Percentiles rank a stretch among this genome's conserved stretches.
Evolutionary conservation across 768 basidiomycete genomes (phyloP).

Genomic region (Agaricus sinodeliciosus): DNA sequence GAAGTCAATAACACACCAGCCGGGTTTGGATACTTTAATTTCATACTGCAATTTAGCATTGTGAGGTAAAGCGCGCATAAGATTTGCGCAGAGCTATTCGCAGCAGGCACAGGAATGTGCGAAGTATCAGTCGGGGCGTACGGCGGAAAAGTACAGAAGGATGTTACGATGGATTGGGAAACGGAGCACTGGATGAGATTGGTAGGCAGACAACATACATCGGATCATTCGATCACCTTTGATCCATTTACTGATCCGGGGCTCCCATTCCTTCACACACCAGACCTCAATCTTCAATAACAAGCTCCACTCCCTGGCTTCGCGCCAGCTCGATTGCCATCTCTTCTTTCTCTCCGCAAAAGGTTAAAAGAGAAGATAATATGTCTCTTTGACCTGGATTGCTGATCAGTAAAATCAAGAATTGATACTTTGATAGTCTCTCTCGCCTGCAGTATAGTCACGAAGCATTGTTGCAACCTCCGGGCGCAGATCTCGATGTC

Average conservation of each 20-base stretch:
- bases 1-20: neutral
- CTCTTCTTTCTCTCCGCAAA: slow-evolving; percentile 39
- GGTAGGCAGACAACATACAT: neutral
- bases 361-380: slow-evolving; percentile 44
- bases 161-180: slow-evolving; percentile 8
- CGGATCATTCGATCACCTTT: neutral
- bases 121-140: neutral
- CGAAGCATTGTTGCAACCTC: slow-evolving; percentile 61
- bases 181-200: slow-evolving; percentile 5
- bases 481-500: slow-evolving; percentile 30
- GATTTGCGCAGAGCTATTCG: neutral
- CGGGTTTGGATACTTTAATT: neutral
- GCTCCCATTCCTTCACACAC: too few relatives aligned
- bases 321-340: slow-evolving; percentile 42
- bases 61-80: slow-evolving; percentile 4
- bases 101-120: neutral
- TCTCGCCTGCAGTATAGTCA: slow-evolving; percentile 60
- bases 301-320: slow-evolving; percentile 46
- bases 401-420: neutral
- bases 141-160: neutral
- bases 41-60: slow-evolving; percentile 5
- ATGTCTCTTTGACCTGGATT: slow-evolving; percentile 56
- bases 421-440: neutral
- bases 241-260: slow-evolving; percentile 1
- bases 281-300: slow-evolving; percentile 20